Conservation (phyloP, 1,284 basidiomycete species). For the Apiotrichum sp. region DNA sequence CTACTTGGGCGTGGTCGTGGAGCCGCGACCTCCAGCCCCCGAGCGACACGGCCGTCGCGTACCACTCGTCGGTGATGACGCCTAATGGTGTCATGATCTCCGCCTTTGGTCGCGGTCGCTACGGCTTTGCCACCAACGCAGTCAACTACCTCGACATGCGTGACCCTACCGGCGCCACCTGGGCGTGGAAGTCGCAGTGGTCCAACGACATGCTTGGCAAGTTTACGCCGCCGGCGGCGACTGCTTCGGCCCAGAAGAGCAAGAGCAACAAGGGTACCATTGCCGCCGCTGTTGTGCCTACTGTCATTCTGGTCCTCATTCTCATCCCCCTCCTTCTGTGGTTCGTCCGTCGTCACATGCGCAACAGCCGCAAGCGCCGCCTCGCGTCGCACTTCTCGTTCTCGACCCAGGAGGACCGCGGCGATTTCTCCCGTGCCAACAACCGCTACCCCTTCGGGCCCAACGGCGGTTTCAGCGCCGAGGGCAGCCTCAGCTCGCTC, state of each 20-base stretch:
- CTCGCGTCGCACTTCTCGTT: constrained; percentile 46
- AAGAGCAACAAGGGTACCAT: constrained; percentile 19
- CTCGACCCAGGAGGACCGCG: constrained; percentile 38
- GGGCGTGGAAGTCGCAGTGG: constrained; percentile 44
- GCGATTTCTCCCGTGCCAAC: constrained; percentile 22
- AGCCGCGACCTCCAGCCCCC: constrained; percentile 41
- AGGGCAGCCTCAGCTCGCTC: constrained; percentile 23
- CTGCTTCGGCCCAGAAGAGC: not conserved
- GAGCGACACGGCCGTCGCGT: constrained; percentile 32
- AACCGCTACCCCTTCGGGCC: constrained; percentile 29
- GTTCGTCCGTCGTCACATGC: constrained; percentile 36
- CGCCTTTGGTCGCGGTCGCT: constrained; percentile 38
- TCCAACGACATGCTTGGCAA: constrained; percentile 30
- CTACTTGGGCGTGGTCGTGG: constrained; percentile 40
- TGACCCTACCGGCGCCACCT: constrained; percentile 23
- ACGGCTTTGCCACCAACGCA: constrained; percentile 28
- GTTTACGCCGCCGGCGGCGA: constrained; percentile 3
- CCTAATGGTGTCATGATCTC: constrained; percentile 46
- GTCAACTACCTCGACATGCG: constrained; percentile 45
- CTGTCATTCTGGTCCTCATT: constrained; percentile 32
- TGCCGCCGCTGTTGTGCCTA: constrained; percentile 38
- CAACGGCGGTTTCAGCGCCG: constrained; percentile 28
- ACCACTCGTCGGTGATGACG: constrained; percentile 45
- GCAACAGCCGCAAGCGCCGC: constrained; percentile 37
- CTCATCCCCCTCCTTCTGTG: constrained; percentile 31